Percentiles rank a stretch among this genome's conserved stretches.
phyloP scores from a whole-genome alignment of 805 yeast species.

The Ogataea parapolymorpha region DNA sequence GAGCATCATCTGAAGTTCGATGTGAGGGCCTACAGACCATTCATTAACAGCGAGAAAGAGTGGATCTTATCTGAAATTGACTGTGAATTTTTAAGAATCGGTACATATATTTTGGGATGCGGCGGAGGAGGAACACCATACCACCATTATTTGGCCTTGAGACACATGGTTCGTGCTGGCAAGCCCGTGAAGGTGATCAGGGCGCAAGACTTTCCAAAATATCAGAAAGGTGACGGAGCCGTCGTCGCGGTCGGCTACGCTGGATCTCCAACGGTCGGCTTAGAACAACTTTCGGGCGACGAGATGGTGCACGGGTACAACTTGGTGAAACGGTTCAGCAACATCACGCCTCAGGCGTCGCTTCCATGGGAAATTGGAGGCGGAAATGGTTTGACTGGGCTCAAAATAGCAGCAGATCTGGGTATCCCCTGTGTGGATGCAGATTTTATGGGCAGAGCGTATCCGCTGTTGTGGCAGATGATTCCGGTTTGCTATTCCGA shows the following conservation, averaged over 20 bases:
- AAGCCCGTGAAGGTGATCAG: conserved; percentile 33
- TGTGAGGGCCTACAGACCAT: conserved; percentile 16
- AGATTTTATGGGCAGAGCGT: conserved; percentile 48
- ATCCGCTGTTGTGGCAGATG: conserved; percentile 41
- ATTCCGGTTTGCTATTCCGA: conserved; percentile 41
- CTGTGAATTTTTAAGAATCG: conserved; percentile 40
- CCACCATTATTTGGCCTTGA: conserved; percentile 33
- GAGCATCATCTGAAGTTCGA: conserved; percentile 21
- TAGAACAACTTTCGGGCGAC: conserved; percentile 39
- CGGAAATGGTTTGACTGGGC: conserved; percentile 38
- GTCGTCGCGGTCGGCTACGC: conserved; percentile 37
- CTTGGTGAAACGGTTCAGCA: conserved; percentile 26
- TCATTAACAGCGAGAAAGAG: conserved; percentile 21
- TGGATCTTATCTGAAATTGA: conserved; percentile 42
- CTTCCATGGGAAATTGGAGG: conserved; percentile 42
- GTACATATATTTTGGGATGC: conserved; percentile 42
- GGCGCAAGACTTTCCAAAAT: conserved; percentile 26
- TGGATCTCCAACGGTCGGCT: conserved; percentile 46
- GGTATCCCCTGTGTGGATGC: conserved; percentile 34
- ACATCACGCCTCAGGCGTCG: conserved; percentile 31
- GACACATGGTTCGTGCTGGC: conserved; percentile 36
- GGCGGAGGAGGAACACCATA: conserved; percentile 47
- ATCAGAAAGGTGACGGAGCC: conserved; percentile 25
- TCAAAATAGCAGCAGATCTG: conserved; percentile 20
- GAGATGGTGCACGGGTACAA: conserved; percentile 34